Evolutionary conservation across 2,329 filamentous ascomycete species (phyloP).

Genomic region (Pseudocercospora musae): DNA sequence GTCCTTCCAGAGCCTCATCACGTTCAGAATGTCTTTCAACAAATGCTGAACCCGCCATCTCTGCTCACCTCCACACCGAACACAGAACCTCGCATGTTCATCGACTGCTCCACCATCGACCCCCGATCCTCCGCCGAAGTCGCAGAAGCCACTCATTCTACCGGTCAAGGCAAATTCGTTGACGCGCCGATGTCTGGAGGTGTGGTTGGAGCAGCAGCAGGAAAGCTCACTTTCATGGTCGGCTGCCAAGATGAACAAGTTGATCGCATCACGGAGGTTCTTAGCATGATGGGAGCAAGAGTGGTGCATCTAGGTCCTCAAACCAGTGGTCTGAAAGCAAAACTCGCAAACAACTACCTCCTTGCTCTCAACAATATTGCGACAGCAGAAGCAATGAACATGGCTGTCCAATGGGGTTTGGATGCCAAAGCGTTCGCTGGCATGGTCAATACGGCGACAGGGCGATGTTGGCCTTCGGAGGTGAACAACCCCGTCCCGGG

Average conservation of each 20-base stretch:
- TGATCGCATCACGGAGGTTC: conserved; percentile 62
- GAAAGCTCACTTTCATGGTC: conserved; percentile 93
- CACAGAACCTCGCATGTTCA: conserved; percentile 68
- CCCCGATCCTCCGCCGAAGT: conserved; percentile 77
- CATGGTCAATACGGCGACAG: conserved; percentile 90
- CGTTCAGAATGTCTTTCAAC: conserved; percentile 75
- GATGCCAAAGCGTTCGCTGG: conserved; percentile 68
- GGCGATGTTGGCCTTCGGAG: conserved; percentile 94
- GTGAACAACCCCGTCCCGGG: conserved; percentile 92
- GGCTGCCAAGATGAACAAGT: conserved; percentile 64
- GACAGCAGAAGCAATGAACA: conserved; percentile 64
- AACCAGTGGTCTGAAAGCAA: conserved; percentile 82
- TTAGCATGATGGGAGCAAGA: conserved; percentile 80
- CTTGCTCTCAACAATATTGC: conserved; percentile 88
- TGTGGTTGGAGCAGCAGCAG: conserved; percentile 83
- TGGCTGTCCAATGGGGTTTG: conserved; percentile 61
- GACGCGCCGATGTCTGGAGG: conserved; percentile 97
- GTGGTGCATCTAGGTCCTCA: conserved; percentile 83
- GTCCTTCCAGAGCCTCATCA: conserved; percentile 86
- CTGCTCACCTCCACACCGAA: conserved; percentile 49
- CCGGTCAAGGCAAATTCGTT: conserved; percentile 72
- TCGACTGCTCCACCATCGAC: conserved; percentile 96
- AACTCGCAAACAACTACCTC: conserved; percentile 96
- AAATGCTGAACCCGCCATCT: conserved; percentile 63
- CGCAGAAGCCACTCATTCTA: conserved; percentile 64